These are phyloP conservation scores for Eucommia ulmoides DNA, from an alignment of 257 asterid genomes.

Conservation along the genomic window DNA sequence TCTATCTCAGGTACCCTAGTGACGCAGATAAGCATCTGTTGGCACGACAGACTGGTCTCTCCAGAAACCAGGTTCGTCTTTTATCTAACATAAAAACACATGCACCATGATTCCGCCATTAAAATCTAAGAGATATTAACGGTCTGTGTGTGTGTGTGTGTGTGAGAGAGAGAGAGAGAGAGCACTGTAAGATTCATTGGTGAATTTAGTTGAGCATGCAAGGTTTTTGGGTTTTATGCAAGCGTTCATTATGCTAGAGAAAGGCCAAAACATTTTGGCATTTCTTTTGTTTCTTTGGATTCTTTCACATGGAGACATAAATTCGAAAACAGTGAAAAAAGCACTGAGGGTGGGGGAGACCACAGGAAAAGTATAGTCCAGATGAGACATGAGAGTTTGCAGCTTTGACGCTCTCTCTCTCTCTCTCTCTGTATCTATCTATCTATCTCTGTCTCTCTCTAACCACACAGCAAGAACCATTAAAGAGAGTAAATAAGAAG, in stretches of 20 bases:
- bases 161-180: slow-evolving; percentile 1
- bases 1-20: slow-evolving; percentile 98
- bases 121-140: too few relatives aligned
- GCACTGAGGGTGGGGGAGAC: slow-evolving; percentile 24
- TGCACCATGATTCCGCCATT: too few relatives aligned
- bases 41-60: slow-evolving; percentile 98
- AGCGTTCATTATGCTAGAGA: slow-evolving; percentile 5
- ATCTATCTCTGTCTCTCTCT: neutral
- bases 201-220: slow-evolving; percentile 9
- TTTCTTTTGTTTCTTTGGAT: slow-evolving; percentile 22
- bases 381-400: slow-evolving; percentile 46
- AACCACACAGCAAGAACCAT: neutral
- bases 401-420: slow-evolving; percentile 30
- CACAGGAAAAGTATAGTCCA: slow-evolving; percentile 35
- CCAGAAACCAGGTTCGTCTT: slow-evolving; percentile 73
- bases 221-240: slow-evolving; percentile 6
- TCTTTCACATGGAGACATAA: slow-evolving; percentile 23
- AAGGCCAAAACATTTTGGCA: slow-evolving; percentile 9
- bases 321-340: slow-evolving; percentile 43
- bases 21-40: slow-evolving; percentile 99
- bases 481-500: neutral
- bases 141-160: too few relatives aligned
- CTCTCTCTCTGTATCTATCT: neutral
- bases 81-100: neutral
- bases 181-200: neutral